Conservation (phyloP, 73 alveolate genomes). For the Tetrahymena elliotti region DNA sequence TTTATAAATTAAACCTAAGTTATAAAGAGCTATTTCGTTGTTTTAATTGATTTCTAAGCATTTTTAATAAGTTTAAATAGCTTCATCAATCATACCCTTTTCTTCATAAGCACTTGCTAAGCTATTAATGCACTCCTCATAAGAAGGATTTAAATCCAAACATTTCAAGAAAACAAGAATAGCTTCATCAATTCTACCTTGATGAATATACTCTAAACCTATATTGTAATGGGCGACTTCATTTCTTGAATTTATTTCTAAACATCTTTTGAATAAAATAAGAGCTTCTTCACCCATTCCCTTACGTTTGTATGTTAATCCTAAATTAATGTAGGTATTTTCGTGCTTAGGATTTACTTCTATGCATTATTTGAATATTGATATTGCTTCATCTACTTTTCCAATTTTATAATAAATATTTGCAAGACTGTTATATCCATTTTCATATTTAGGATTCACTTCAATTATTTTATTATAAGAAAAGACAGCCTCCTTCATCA, state of each 20-base stretch:
- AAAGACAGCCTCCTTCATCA: not conserved
- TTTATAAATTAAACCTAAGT: not conserved
- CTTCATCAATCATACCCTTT: not conserved
- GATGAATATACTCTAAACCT: not conserved
- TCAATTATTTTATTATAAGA: not conserved
- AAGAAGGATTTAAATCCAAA: not conserved
- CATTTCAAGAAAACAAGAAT: not conserved
- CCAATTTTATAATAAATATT: not conserved
- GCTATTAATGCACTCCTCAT: not conserved
- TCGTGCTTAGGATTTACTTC: not conserved
- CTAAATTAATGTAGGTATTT: not conserved
- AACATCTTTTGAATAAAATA: not conserved
- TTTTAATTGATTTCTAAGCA: not conserved
- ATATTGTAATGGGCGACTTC: not conserved
- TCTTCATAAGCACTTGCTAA: not conserved
- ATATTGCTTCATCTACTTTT: not conserved
- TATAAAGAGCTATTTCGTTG: not conserved
- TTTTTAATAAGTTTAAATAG: not conserved
- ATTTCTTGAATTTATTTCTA: not conserved
- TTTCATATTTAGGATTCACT: not conserved
- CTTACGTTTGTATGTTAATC: not conserved
- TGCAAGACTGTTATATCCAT: not conserved
- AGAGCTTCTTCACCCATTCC: not conserved
- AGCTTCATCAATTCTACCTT: not conserved
- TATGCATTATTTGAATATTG: not conserved